Evolutionary conservation across 2,329 filamentous ascomycete genomes (phyloP).

Genomic region (Epichloe bromicola): DNA sequence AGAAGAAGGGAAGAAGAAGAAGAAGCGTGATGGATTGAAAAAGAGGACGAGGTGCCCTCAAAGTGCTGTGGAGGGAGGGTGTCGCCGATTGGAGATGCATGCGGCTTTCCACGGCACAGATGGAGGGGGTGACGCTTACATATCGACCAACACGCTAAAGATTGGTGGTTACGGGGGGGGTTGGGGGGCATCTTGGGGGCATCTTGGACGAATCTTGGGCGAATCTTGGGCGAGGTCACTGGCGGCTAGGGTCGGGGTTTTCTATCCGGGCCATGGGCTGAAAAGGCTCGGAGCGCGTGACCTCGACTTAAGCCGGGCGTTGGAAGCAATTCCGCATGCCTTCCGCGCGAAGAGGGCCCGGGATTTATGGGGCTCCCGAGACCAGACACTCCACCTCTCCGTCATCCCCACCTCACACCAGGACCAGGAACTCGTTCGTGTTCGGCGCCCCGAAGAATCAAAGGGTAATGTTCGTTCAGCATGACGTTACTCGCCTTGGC

Average conservation of each 20-base stretch:
- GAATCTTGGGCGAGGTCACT: not conserved
- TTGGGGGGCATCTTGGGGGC: not conserved
- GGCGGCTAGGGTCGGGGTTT: too few species aligned
- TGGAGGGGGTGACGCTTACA: conserved; percentile 2
- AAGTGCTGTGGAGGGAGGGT: not conserved
- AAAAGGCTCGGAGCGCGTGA: not conserved
- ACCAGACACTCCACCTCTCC: too few species aligned
- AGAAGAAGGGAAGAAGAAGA: not conserved
- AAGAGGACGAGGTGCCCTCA: not conserved
- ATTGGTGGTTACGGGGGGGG: conserved; percentile 3
- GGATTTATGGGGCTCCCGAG: conserved; percentile 1
- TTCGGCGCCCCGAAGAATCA: too few species aligned
- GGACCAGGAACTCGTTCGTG: too few species aligned
- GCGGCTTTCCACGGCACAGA: conserved; percentile 8
- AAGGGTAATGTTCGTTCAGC: too few species aligned
- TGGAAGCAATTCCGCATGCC: conserved; percentile 7
- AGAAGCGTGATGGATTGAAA: not conserved
- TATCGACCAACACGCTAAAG: conserved; percentile 8
- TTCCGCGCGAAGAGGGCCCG: conserved; percentile 3
- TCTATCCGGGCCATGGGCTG: too few species aligned
- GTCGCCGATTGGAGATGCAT: conserved; percentile 7
- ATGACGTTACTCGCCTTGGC: too few species aligned
- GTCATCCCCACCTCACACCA: too few species aligned
- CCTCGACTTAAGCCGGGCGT: not conserved
- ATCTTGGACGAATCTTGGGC: not conserved